Percentiles rank a stretch among this genome's conserved stretches.
Conservation (phyloP, 2,329 filamentous ascomycete genomes). For the Bipolaris victoriae region DNA sequence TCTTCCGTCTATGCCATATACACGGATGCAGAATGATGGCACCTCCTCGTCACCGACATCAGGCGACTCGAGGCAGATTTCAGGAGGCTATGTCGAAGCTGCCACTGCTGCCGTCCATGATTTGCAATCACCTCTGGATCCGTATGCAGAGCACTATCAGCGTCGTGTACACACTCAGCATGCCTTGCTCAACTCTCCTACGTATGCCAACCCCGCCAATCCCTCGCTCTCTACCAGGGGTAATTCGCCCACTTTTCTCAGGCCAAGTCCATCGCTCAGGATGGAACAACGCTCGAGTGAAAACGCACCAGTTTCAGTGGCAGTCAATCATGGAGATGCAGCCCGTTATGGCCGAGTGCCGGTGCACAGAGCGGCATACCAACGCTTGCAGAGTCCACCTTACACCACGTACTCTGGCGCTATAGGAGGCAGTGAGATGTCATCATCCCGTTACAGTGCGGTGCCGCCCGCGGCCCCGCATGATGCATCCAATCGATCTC, state of each 20-base stretch:
- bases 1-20: conserved; percentile 33
- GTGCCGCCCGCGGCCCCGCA: conserved; percentile 17
- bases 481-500: conserved; percentile 21
- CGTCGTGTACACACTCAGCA: conserved; percentile 2
- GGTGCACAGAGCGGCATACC: conserved; percentile 24
- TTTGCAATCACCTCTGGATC: conserved; percentile 37
- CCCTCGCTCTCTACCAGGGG: not conserved
- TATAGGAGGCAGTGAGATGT: conserved; percentile 6
- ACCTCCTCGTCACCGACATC: conserved; percentile 2
- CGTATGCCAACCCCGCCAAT: not conserved
- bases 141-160: conserved; percentile 28
- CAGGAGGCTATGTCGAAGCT: conserved; percentile 21
- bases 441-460: conserved; percentile 17
- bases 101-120: conserved; percentile 25
- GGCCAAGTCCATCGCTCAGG: conserved; percentile 11
- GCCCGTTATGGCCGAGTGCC: conserved; percentile 19
- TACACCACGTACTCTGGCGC: conserved; percentile 8
- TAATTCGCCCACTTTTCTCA: conserved; percentile 3
- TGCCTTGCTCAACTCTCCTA: conserved; percentile 6
- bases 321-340: not conserved
- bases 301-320: conserved; percentile 21
- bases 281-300: conserved; percentile 32
- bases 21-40: conserved; percentile 14
- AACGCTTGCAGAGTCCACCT: conserved; percentile 19
- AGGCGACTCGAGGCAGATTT: not conserved